Evolutionary conservation across 768 basidiomycete species (phyloP), one percentile per base, ranked within the genome.

Genomic region (Suillus americanus): DNA sequence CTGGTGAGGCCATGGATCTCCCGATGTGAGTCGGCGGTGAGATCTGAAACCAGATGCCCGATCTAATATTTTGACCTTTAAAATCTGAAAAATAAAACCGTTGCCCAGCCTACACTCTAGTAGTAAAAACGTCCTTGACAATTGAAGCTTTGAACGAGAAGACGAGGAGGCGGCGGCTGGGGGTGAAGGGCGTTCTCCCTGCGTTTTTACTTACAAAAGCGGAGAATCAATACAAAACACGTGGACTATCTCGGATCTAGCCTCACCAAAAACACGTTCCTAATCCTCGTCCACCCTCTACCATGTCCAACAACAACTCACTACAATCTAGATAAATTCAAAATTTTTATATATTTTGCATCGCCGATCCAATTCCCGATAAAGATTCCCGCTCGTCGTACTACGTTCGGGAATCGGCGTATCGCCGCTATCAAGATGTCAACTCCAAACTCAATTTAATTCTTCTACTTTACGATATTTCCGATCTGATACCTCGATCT

Each of bases 21-120:
- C 86, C 88, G 86, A 88, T 33, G 85, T n/a, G n/a, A n/a, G n/a
- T 75, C 33, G 33, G 33, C 33, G 33, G 86, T 88, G 35, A 55
- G 56, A 57, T 57, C 56, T 57, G 25, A 23, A 7, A 25, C 55
- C 37, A 38, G 55, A 57, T 57, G 9, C 38, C 56, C 55, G 55
- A 56, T 56, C 55, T 37, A 46, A n/a, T 45, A 45, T 45, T 20
- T n/a, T 20, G 35, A 35, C 35, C 35, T 35, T 35, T 35, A 35
- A 35, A 35, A 43, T 9, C 20, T 45, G 43, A 45, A 45, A 45
- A 8, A 18, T 5, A 30, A n/a, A 33, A n/a, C 53, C 16, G 25
- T 54, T 45, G 50, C 53, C 53, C 53, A 54, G 53, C 14, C 28
- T 40, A 35, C 35, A 35, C 35, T 14, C 38, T 40, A 40, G 38